phyloP scores from a whole-genome alignment of 768 basidiomycete genomes.

The Filobasidium wieringae region DNA sequence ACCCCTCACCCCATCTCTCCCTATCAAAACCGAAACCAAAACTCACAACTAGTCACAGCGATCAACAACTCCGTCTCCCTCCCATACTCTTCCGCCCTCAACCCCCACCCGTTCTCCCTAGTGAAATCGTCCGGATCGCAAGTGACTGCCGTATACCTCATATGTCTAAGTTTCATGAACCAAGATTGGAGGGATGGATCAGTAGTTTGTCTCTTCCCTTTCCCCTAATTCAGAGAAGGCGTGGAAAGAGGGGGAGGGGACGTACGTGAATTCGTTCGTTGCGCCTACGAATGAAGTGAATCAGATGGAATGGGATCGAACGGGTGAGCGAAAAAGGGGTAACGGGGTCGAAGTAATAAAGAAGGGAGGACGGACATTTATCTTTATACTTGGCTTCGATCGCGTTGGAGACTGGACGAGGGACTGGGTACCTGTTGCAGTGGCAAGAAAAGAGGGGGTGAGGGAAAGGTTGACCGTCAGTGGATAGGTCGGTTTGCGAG shows the following conservation, averaged over 20 bases:
- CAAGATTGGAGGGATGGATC: conserved; percentile 35
- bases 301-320: neutral
- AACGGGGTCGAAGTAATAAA: too few relatives aligned
- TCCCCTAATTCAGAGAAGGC: conserved; percentile 24
- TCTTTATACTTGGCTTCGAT: conserved; percentile 66
- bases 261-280: conserved; percentile 84
- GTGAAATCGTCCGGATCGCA: conserved; percentile 82
- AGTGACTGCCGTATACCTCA: conserved; percentile 78
- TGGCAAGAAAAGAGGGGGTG: too few relatives aligned
- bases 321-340: too few relatives aligned
- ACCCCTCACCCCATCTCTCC: conserved; percentile 87
- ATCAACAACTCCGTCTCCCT: conserved; percentile 87
- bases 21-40: conserved; percentile 43
- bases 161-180: conserved; percentile 56
- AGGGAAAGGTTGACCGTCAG: too few relatives aligned
- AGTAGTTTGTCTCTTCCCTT: too few relatives aligned
- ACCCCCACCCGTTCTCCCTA: conserved; percentile 65
- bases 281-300: conserved; percentile 37
- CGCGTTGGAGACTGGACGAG: conserved; percentile 67
- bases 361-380: conserved; percentile 27
- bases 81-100: conserved; percentile 72
- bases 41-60: conserved; percentile 58
- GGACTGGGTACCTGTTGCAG: conserved; percentile 55
- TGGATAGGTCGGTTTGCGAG: too few relatives aligned
- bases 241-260: conserved; percentile 10